Percentiles rank a stretch among this genome's conserved stretches.
phyloP scores from a whole-genome alignment of 768 basidiomycete genomes.

The Leccinum variicolor region DNA sequence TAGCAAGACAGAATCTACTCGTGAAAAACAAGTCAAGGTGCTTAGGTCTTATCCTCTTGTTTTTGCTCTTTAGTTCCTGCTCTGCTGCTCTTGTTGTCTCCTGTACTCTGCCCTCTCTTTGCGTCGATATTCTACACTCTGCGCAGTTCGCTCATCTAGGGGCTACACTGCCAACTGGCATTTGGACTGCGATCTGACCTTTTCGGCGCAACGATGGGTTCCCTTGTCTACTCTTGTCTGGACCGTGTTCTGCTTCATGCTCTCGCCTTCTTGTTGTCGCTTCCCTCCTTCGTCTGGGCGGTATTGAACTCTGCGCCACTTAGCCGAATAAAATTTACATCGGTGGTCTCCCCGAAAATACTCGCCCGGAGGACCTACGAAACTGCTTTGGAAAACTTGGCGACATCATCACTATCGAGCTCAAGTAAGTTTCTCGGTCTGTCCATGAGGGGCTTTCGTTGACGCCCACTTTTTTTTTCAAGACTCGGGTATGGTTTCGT shows the following conservation, averaged over 20 bases:
- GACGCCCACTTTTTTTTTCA: not conserved
- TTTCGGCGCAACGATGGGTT: constrained; percentile 30
- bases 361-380: constrained; percentile 79
- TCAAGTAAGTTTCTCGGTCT: constrained; percentile 61
- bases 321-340: constrained; percentile 95
- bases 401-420: constrained; percentile 67
- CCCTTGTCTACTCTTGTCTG: constrained; percentile 36
- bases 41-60: constrained; percentile 63
- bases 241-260: constrained; percentile 26
- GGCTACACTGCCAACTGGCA: constrained; percentile 18
- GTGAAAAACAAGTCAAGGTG: constrained; percentile 86
- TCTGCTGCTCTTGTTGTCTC: constrained; percentile 19
- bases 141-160: constrained; percentile 16
- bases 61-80: constrained; percentile 26
- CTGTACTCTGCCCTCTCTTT: constrained; percentile 16
- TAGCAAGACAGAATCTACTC: constrained; percentile 41
- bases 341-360: constrained; percentile 84
- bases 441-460: constrained; percentile 9
- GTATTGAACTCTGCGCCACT: constrained; percentile 68
- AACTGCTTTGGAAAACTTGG: constrained; percentile 88
- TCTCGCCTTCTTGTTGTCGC: constrained; percentile 41
- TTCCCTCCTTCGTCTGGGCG: constrained; percentile 48
- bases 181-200: constrained; percentile 22
- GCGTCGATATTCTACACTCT: constrained; percentile 17
- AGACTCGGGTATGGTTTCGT: constrained; percentile 91